Conservation (phyloP, 257 asterid species). For the Plantago elongata region DNA sequence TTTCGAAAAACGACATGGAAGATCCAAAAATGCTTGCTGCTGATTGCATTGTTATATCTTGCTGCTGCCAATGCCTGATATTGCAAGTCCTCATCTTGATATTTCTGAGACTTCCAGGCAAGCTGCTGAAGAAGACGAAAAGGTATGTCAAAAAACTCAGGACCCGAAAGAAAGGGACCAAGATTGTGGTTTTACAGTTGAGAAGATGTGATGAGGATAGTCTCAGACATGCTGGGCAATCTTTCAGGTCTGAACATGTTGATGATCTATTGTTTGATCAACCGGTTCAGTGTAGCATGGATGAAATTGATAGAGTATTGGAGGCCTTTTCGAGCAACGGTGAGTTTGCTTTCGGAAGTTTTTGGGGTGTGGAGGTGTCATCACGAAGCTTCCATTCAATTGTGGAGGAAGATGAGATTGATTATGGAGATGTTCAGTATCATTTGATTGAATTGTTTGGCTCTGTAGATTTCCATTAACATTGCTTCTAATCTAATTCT, state of each 20-base stretch:
- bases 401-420: slow-evolving; percentile 40
- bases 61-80: slow-evolving; percentile 83
- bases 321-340: slow-evolving; percentile 61
- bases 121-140: slow-evolving; percentile 39
- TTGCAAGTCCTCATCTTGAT: slow-evolving; percentile 60
- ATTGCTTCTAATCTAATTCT: not conserved
- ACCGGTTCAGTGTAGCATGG: slow-evolving; percentile 39
- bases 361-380: slow-evolving; percentile 49
- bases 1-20: slow-evolving; percentile 37
- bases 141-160: slow-evolving; percentile 39
- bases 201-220: slow-evolving; percentile 27
- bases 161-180: slow-evolving; percentile 25
- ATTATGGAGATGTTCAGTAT: slow-evolving; percentile 39
- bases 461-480: slow-evolving; percentile 24
- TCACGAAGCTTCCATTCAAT: slow-evolving; percentile 34
- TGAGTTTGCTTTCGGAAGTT: slow-evolving; percentile 79
- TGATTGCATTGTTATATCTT: slow-evolving; percentile 71
- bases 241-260: slow-evolving; percentile 23
- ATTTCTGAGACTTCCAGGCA: slow-evolving; percentile 54
- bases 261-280: slow-evolving; percentile 24
- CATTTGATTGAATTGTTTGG: slow-evolving; percentile 52
- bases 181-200: slow-evolving; percentile 28
- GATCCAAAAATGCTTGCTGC: slow-evolving; percentile 63
- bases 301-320: slow-evolving; percentile 64
- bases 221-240: slow-evolving; percentile 25